Percentiles rank a stretch among this genome's conserved stretches.
These are phyloP conservation scores for Stachybotrys chartarum DNA, from an alignment of 2,329 filamentous ascomycete genomes.

Conservation along the genomic window DNA sequence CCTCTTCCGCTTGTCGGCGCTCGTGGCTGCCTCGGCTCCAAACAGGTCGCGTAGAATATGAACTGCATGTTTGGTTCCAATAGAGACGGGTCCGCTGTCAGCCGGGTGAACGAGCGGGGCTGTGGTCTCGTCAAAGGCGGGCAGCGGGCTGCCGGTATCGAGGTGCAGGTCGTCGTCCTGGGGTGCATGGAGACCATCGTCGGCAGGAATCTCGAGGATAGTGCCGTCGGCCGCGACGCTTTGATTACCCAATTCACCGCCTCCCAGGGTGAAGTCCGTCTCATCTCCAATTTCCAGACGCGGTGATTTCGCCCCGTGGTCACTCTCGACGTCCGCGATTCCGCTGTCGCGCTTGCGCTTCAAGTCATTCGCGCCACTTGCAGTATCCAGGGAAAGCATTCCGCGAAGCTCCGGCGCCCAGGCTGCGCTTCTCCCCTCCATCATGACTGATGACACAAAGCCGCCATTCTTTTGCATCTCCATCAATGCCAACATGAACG, in stretches of 20 bases:
- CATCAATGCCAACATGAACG: conserved; percentile 78
- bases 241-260: conserved; percentile 44
- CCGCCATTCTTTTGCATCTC: conserved; percentile 87
- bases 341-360: conserved; percentile 93
- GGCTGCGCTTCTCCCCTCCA: conserved; percentile 66
- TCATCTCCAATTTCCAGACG: conserved; percentile 63
- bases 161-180: conserved; percentile 40
- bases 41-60: conserved; percentile 89
- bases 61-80: conserved; percentile 92
- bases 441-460: conserved; percentile 82
- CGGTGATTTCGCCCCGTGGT: conserved; percentile 60
- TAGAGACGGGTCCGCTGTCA: conserved; percentile 78
- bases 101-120: conserved; percentile 70
- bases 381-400: conserved; percentile 80
- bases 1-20: conserved; percentile 66
- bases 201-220: conserved; percentile 56
- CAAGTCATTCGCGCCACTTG: conserved; percentile 69
- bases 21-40: conserved; percentile 61
- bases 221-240: conserved; percentile 54
- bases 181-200: conserved; percentile 38
- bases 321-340: conserved; percentile 69
- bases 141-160: conserved; percentile 37
- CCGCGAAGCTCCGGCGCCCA: conserved; percentile 92
- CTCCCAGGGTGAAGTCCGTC: conserved; percentile 43
- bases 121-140: conserved; percentile 73